Base-by-base conservation (phyloP, 768 basidiomycete species). In the Suillus decipiens region DNA sequence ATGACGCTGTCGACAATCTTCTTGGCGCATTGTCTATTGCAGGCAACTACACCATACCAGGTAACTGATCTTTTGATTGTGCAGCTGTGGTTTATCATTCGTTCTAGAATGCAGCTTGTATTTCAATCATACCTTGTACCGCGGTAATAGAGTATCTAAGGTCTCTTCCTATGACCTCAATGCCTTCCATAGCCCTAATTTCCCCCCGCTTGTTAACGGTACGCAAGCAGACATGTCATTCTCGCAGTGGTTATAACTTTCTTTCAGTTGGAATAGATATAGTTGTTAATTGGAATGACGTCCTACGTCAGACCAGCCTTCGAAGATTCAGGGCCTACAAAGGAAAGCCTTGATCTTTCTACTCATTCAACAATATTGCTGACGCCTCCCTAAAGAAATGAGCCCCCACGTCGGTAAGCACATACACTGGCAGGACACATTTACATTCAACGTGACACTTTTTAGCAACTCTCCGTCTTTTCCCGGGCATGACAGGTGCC, bases 1-100 rank as follows among this genome's bases (percentile, higher is more conserved):
- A 96, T 68, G 95, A 98, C 73, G 94, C 95, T 9, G 88, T 95
- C 6, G 96, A 96, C 68, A 98, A 97, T 72, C 78, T 97, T 11
- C 86, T 97, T 72, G 95, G 93, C 9, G 91, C 93, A 3, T 78
- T 98, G 39, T 87, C 89, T 17, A 89, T 96, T 59, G 95, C 95
- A 17, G 95, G 96, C 1, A 89, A 93, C 69, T 96, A 88, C 70
- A 90, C 91, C 64, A 95, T 98, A 60, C 95, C 96, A 72, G 95
- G 93, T 90, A 77, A 19, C 61, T 63, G 1, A 10, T 4, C 2
- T 42, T 60, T 34, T 24, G 10, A 54, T 55, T 28, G 10, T 47
- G n/a, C 14, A 14, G 34, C 37, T n/a, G 4, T 39, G 3, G 17
- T 57, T 55, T 15, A 55, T 61, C 22, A 2, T 9, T 34, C 14